Percentiles rank a stretch among this genome's conserved stretches.
phyloP scores from a whole-genome alignment of 1,139 yeast species.

The Candida tetrigidarum region DNA sequence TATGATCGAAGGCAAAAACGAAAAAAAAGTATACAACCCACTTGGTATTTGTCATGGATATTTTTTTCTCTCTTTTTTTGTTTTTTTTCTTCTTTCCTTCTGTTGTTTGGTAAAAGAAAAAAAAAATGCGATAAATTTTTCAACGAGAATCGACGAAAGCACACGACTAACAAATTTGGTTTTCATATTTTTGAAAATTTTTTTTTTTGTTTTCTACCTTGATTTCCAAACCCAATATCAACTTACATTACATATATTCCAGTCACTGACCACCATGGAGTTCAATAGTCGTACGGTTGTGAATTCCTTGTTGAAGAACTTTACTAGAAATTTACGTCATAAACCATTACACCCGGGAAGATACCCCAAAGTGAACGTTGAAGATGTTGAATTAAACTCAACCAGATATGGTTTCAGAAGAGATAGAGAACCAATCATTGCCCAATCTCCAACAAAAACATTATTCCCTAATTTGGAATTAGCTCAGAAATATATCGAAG shows the following conservation, averaged over 20 bases:
- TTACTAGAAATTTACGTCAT: constrained; percentile 34
- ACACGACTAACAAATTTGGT: not conserved
- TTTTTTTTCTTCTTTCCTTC: not conserved
- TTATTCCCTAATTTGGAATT: constrained; percentile 47
- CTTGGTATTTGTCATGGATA: not conserved
- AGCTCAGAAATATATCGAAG: constrained; percentile 35
- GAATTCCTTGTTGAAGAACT: constrained; percentile 16
- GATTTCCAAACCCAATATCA: not conserved
- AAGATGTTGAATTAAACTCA: constrained; percentile 43
- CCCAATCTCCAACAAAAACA: constrained; percentile 44
- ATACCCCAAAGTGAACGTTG: constrained; percentile 46
- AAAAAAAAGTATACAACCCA: no score
- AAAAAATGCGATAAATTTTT: no score
- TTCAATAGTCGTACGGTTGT: constrained; percentile 5
- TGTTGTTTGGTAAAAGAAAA: not conserved
- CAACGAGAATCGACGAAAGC: not conserved
- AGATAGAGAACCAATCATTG: constrained; percentile 43
- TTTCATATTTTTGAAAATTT: constrained; percentile 1
- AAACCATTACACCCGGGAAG: constrained; percentile 33
- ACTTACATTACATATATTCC: not conserved
- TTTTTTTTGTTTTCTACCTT: not conserved
- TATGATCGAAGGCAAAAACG: not conserved
- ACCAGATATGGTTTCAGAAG: constrained; percentile 45
- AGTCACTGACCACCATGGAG: constrained; percentile 9
- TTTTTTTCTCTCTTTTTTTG: constrained; percentile 1